A percentile compares a stretch with the other conserved stretches of the same genome.
phyloP scores from a whole-genome alignment of 345 rosid genomes.

The Lepidium africanum region DNA sequence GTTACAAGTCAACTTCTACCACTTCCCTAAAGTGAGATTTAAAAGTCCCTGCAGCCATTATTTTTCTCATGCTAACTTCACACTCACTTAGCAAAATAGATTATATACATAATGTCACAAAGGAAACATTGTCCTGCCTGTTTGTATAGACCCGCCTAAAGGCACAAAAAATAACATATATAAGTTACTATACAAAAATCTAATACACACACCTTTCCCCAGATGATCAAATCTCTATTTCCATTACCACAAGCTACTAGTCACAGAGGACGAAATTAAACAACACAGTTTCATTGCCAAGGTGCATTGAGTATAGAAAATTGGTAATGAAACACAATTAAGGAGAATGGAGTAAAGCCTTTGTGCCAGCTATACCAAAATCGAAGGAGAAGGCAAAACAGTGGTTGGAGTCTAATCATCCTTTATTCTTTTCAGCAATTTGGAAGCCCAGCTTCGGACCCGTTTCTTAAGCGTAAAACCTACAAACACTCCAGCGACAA shows the following conservation, averaged over 20 bases:
- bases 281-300: neutral
- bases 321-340: neutral
- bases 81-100: slow-evolving; percentile 23
- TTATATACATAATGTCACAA: slow-evolving; percentile 7
- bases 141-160: slow-evolving; percentile 29
- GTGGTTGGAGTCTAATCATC: slow-evolving; percentile 40
- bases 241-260: slow-evolving; percentile 2
- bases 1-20: slow-evolving; percentile 13
- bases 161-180: slow-evolving; percentile 22
- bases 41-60: slow-evolving; percentile 9
- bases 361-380: neutral
- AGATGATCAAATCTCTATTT: neutral
- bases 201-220: neutral
- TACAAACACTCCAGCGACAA: slow-evolving; percentile 65
- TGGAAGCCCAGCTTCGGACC: slow-evolving; percentile 67
- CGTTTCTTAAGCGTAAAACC: slow-evolving; percentile 75
- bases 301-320: neutral
- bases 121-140: slow-evolving; percentile 11
- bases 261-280: neutral
- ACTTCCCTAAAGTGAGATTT: slow-evolving; percentile 11
- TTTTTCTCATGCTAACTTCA: slow-evolving; percentile 26
- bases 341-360: neutral
- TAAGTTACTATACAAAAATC: slow-evolving; percentile 4
- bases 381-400: neutral
- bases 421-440: slow-evolving; percentile 50